Conservation (phyloP, 495 filamentous ascomycete genomes). For the Choiromyces venosus region DNA sequence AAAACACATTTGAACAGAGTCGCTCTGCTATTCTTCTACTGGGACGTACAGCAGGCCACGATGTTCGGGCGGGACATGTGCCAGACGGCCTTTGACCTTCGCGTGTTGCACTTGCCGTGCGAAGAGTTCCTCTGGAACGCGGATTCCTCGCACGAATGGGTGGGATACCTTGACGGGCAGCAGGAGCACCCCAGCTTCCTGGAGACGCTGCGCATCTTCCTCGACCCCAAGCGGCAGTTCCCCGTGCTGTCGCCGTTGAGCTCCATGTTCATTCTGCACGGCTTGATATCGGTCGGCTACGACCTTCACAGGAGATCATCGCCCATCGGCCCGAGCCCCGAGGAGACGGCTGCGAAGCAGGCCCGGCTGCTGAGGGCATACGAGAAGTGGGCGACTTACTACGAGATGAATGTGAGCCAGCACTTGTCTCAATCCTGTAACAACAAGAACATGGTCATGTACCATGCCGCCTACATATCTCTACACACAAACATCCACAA, state of each 20-base stretch:
- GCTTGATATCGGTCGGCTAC: constrained; percentile 41
- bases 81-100: constrained; percentile 39
- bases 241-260: constrained; percentile 37
- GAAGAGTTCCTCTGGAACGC: constrained; percentile 41
- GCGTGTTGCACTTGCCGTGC: constrained; percentile 33
- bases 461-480: constrained; percentile 41
- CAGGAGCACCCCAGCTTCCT: constrained; percentile 35
- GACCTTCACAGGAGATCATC: constrained; percentile 39
- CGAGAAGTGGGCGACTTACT: constrained; percentile 40
- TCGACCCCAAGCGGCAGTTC: constrained; percentile 35
- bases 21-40: constrained; percentile 40
- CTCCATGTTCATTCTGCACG: constrained; percentile 38
- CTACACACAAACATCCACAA: constrained; percentile 40
- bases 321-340: constrained; percentile 28
- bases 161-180: constrained; percentile 31
- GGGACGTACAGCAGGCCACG: constrained; percentile 41
- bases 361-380: constrained; percentile 30
- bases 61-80: constrained; percentile 41
- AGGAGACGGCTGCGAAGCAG: constrained; percentile 38
- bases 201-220: constrained; percentile 37
- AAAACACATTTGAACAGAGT: constrained; percentile 25
- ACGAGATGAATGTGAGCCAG: constrained; percentile 39
- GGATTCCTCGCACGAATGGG: constrained; percentile 38
- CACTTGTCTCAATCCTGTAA: constrained; percentile 36
- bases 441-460: constrained; percentile 41